A percentile compares a stretch with the other conserved stretches of the same genome.
These are phyloP conservation scores for Taphrina sp. DNA, from an alignment of 1,139 yeast species.

Conservation along the genomic window DNA sequence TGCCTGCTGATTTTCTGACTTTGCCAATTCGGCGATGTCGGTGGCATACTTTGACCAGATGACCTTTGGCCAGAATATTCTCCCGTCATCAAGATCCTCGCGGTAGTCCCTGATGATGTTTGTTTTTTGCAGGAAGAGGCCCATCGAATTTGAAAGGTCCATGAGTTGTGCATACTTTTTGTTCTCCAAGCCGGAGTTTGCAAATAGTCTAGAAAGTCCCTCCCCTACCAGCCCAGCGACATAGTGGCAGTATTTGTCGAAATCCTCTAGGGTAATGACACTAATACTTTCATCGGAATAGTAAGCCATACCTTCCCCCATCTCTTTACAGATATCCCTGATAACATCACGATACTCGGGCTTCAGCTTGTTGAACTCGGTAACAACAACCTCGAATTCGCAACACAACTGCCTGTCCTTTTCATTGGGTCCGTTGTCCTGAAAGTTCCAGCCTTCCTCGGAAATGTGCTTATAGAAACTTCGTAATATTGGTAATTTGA, in stretches of 20 bases:
- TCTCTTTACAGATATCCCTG: slow-evolving; percentile 68
- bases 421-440: slow-evolving; percentile 69
- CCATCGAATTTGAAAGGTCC: slow-evolving; percentile 72
- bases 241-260: slow-evolving; percentile 88
- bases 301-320: slow-evolving; percentile 99
- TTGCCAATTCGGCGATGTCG: slow-evolving; percentile 49
- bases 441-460: slow-evolving; percentile 73
- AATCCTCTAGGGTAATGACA: slow-evolving; percentile 72
- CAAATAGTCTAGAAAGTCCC: slow-evolving; percentile 80
- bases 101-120: slow-evolving; percentile 93
- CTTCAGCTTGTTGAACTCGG: slow-evolving; percentile 69
- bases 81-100: slow-evolving; percentile 87
- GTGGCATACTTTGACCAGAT: slow-evolving; percentile 78
- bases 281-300: slow-evolving; percentile 75
- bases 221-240: slow-evolving; percentile 98
- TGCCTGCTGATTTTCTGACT: slow-evolving; percentile 56
- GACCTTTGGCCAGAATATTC: slow-evolving; percentile 96
- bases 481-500: slow-evolving; percentile 74
- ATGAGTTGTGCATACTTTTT: slow-evolving; percentile 23
- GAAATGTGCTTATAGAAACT: slow-evolving; percentile 62
- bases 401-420: slow-evolving; percentile 76
- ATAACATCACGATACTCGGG: slow-evolving; percentile 77
- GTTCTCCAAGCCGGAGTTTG: slow-evolving; percentile 56
- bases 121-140: slow-evolving; percentile 88
- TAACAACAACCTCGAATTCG: slow-evolving; percentile 66